A percentile compares a stretch with the other conserved stretches of the same genome.
Conservation (phyloP, 2,329 filamentous ascomycete genomes). For the Elsinoe necatrix region DNA sequence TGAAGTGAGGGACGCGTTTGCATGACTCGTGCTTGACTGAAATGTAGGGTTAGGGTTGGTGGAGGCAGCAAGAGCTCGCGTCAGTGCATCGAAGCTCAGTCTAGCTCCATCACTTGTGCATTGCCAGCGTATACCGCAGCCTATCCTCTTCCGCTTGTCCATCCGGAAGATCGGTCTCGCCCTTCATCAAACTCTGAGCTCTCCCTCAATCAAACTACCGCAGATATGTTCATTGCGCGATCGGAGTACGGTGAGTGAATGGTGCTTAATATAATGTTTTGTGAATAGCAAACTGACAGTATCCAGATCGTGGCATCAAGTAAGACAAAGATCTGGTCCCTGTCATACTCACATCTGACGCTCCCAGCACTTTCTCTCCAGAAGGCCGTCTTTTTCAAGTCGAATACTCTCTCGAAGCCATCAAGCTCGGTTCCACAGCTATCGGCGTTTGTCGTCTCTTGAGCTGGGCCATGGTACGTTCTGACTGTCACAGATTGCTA, state of each 20-base stretch:
- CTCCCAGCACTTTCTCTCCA: conserved; percentile 86
- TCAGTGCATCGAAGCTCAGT: neutral
- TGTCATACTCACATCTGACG: conserved; percentile 35
- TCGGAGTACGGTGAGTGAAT: conserved; percentile 89
- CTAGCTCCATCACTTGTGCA: neutral
- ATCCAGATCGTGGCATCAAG: conserved; percentile 92
- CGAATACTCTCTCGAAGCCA: conserved; percentile 99
- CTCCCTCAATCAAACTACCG: conserved; percentile 23
- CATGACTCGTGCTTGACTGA: conserved; percentile 1
- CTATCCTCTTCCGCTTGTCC: neutral
- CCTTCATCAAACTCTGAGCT: neutral
- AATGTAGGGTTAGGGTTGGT: neutral
- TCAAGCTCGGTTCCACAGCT: conserved; percentile 97
- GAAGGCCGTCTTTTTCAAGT: conserved; percentile 99
- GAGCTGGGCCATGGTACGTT: neutral
- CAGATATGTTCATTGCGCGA: conserved; percentile 97
- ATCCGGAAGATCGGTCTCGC: neutral
- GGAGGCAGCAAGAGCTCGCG: conserved; percentile 12
- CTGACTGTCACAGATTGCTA: conserved; percentile 56
- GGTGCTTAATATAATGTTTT: conserved; percentile 19
- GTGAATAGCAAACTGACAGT: conserved; percentile 17
- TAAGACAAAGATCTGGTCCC: conserved; percentile 52
- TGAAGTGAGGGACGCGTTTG: conserved; percentile 8
- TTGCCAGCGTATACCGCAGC: neutral
- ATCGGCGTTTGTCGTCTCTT: conserved; percentile 60